Percentiles rank a stretch among this genome's conserved stretches.
phyloP scores from a whole-genome alignment of 108 stramenopile genomes.

The Cyclotella cryptica region DNA sequence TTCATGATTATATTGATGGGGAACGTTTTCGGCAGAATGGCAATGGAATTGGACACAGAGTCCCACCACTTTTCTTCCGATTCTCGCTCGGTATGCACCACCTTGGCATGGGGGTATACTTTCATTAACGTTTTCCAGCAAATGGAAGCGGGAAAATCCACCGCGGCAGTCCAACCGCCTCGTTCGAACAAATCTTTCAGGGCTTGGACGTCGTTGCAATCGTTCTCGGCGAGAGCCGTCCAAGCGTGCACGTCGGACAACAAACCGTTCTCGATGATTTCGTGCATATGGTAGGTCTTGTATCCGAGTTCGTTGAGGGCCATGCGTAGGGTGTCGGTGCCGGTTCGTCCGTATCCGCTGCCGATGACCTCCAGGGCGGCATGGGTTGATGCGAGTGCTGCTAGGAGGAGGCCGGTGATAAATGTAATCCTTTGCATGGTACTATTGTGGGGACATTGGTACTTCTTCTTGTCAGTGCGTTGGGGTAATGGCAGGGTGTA shows the following conservation, averaged over 20 bases:
- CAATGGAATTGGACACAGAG: slow-evolving; percentile 2
- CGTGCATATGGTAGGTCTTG: slow-evolving; percentile 30
- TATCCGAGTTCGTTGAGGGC: slow-evolving; percentile 19
- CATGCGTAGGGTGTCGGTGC: slow-evolving; percentile 12
- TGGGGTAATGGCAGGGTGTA: too few relatives aligned
- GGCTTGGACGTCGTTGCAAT: slow-evolving; percentile 9
- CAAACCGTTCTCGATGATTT: not conserved
- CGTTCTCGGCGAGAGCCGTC: not conserved
- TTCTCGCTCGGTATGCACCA: slow-evolving; percentile 18
- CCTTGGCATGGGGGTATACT: slow-evolving; percentile 18
- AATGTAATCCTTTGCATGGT: too few relatives aligned
- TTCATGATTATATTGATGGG: not conserved
- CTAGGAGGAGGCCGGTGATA: not conserved
- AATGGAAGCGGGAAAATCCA: slow-evolving; percentile 20
- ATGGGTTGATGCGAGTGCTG: not conserved
- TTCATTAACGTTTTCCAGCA: slow-evolving; percentile 7
- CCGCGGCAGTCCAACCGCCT: slow-evolving; percentile 22
- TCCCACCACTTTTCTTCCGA: slow-evolving; percentile 37
- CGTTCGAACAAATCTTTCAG: slow-evolving; percentile 13
- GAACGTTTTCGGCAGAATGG: not conserved
- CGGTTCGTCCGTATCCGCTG: slow-evolving; percentile 25
- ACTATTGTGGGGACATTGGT: too few relatives aligned
- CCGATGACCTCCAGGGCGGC: slow-evolving; percentile 23
- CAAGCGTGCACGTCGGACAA: not conserved
- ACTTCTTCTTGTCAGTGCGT: too few relatives aligned